These are phyloP conservation scores for Yamadazyma siamensis DNA, from an alignment of 1,139 yeast species.

Conservation along the genomic window DNA sequence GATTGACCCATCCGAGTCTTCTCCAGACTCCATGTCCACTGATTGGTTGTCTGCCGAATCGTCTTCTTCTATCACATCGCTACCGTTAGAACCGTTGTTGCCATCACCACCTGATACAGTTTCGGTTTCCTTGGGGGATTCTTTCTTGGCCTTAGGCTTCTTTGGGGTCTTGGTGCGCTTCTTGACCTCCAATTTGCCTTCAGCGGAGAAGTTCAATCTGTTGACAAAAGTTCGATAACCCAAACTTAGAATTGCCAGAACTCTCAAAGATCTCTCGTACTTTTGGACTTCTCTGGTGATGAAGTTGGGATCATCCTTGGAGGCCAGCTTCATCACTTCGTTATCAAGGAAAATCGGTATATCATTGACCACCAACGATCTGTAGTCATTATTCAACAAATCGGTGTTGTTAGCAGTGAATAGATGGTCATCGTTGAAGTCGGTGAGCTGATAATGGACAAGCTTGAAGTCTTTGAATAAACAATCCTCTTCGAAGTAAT, in stretches of 20 bases:
- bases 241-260: constrained; percentile 6
- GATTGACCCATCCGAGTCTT: constrained; percentile 13
- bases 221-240: constrained; percentile 3
- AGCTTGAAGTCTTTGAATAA: constrained; percentile 56
- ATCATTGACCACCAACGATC: constrained; percentile 14
- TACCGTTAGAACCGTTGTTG: not conserved
- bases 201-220: constrained; percentile 2
- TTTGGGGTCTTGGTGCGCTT: constrained; percentile 1
- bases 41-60: constrained; percentile 6
- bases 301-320: constrained; percentile 1
- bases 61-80: constrained; percentile 3
- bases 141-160: not conserved
- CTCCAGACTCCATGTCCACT: constrained; percentile 5
- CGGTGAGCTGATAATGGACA: constrained; percentile 51
- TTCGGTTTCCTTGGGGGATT: not conserved
- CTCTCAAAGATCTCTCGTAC: constrained; percentile 8
- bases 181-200: constrained; percentile 1
- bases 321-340: constrained; percentile 5
- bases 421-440: constrained; percentile 53
- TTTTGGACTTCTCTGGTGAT: constrained; percentile 4
- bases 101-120: not conserved
- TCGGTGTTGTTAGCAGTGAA: constrained; percentile 30
- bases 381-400: constrained; percentile 32
- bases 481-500: constrained; percentile 64
- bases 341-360: constrained; percentile 30